Evolutionary conservation across 495 filamentous ascomycete genomes (phyloP), one percentile per base, ranked within the genome.

Genomic region (Cercophora sp.): DNA sequence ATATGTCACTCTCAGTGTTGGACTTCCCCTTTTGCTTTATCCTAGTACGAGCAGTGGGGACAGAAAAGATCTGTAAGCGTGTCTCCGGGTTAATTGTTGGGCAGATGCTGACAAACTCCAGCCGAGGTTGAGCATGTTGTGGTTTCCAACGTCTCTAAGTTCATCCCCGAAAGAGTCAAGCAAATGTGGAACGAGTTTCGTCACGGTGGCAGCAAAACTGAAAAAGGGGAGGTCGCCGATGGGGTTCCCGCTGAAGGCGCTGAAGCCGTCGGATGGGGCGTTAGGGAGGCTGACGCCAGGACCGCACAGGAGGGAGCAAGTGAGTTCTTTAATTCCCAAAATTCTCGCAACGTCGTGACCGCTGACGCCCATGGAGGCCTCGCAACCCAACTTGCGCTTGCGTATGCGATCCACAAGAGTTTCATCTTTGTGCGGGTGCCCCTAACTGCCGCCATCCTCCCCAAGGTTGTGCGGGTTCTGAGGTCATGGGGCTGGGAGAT

Each of bases 11-110:
- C 31, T 89, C 85, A 0, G 87, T 87, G 10, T 72, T 96, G 53
- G 93, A 99, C 62, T 96, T 97, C 58, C 93, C 93, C 0, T 88
- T 99, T 64, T 96, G 91, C 69, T 99, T 96, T 67, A 69, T 92
- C 20, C 80, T 89, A 2, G 93, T 99, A 16, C 79, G 86, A 16
- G 74, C 79, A 32, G 74, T 97, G 3, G 93, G 93, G 16, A 87
- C 85, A 0, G 93, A 99, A 18, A 79, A 79, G 31, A 91, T 98
- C 58, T 91, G 88, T 74, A 49, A 63, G 69, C 64, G 6, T 10
- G 15, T 41, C n/a, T 29, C 31, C 24, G 18, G 41, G 19, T 32
- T 13, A 20, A 8, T 9, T 5, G 10, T 10, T 18, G 15, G 31
- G n/a, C 11, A 11, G 20, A n/a, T 2, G 18, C 20, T 40, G n/a